phyloP scores from a whole-genome alignment of 768 basidiomycete genomes.

The Hirschioporus abietinus region DNA sequence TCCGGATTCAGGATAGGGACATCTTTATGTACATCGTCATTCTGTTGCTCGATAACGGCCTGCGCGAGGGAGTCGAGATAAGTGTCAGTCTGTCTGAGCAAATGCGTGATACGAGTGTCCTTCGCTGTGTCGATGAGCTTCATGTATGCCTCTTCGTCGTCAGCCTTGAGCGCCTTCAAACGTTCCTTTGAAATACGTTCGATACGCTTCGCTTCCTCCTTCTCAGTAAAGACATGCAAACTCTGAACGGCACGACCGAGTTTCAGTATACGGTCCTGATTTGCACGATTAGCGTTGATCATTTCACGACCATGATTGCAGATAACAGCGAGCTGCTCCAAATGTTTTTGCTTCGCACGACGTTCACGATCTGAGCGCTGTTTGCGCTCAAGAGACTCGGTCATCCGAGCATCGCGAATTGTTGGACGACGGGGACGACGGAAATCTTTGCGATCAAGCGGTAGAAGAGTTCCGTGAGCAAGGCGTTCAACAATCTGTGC shows the following conservation, averaged over 20 bases:
- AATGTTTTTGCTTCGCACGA: conserved; percentile 92
- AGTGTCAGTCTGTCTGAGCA: conserved; percentile 87
- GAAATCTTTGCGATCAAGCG: conserved; percentile 90
- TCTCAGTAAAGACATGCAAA: conserved; percentile 89
- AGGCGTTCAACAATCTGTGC: conserved; percentile 83
- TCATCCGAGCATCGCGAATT: conserved; percentile 82
- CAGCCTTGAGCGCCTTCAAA: conserved; percentile 93
- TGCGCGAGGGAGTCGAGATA: conserved; percentile 95
- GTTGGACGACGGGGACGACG: conserved; percentile 80
- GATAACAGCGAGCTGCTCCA: conserved; percentile 88
- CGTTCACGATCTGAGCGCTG: conserved; percentile 91
- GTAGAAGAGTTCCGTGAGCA: conserved; percentile 81
- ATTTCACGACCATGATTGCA: conserved; percentile 78
- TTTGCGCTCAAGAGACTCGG: conserved; percentile 84
- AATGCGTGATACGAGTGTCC: conserved; percentile 96
- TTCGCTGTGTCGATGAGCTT: conserved; percentile 98
- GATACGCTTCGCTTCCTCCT: conserved; percentile 96
- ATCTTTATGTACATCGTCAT: conserved; percentile 44
- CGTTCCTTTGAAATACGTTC: conserved; percentile 96
- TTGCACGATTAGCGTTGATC: conserved; percentile 47
- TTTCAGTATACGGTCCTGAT: conserved; percentile 47
- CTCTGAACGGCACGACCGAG: conserved; percentile 75
- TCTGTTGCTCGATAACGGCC: conserved; percentile 90
- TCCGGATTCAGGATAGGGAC: conserved; percentile 48
- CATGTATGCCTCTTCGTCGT: conserved; percentile 99